Evolutionary conservation across 2,329 filamentous ascomycete species (phyloP), one percentile per base, ranked within the genome.

Genomic region (Penicillium paneum): DNA sequence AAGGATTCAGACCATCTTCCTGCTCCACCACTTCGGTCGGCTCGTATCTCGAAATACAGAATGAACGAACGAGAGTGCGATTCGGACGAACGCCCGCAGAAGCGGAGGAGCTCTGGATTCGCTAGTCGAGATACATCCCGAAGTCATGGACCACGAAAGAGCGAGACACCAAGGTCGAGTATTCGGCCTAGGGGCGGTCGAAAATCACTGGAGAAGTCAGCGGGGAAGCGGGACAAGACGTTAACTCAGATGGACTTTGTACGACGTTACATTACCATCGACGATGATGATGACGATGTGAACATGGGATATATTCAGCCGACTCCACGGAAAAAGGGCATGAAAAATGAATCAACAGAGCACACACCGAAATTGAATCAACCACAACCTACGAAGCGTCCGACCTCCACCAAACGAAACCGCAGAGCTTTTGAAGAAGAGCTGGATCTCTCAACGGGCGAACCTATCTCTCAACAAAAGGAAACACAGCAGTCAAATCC

Each of bases 191-290:
- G 55, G 35, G 52, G 60, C 13, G 64, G 57, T 21, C 62, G 62
- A 12, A 67, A 67, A 45, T 56, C 54, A 7, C 60, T 63, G 28
- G 58, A 58, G 8, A 67, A 64, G 15, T 55, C 63, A 26, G 55
- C 60, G 38, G 59, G 60, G 17, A 62, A 67, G 43, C 58, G 62
- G 17, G 64, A 74, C 49, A 74, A 74, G 41, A 75, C 73, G 0
- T 64, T 75, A n/a, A 75, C 73, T 3, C 73, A 75, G 58, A 75
- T 75, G 72, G 67, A 74, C 49, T 75, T 72, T 59, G 72, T 75
- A 32, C 66, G 66, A 32, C 70, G 69, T 5, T 70, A 67, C 41
- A 59, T 73, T 53, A 65, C 66, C 21, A 65, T 72, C 36, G 64
- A 69, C 4, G 68, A 73, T 38, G 71, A 73, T 24, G 71, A 66